Evolutionary conservation across 225 moss, liverwort and hornwort species (phyloP).

Genomic region (Pseudoscleropodium purum): DNA sequence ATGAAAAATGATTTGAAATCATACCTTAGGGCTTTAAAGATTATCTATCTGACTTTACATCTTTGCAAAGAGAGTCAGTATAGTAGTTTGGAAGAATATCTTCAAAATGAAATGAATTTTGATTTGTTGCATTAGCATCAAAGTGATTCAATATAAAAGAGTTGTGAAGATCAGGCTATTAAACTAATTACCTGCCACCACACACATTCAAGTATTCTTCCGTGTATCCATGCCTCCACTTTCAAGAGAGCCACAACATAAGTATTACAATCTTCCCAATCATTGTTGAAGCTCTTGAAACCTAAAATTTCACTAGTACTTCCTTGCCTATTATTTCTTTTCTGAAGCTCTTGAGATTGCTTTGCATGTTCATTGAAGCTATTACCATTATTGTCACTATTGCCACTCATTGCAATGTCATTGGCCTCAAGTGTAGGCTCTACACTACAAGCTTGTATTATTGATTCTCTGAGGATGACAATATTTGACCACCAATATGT

Average conservation of each 20-base stretch:
- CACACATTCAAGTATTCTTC: slow-evolving; percentile 77
- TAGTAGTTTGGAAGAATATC: accelerated
- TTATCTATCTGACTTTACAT: background rate
- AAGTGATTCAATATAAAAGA: accelerated
- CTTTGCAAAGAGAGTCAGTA: background rate
- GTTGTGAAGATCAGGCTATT: background rate
- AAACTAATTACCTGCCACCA: slow-evolving; percentile 81
- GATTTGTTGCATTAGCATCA: background rate
- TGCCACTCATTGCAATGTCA: background rate
- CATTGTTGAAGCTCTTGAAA: slow-evolving; percentile 31
- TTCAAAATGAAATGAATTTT: background rate
- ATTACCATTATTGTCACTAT: background rate
- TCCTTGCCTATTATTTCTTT: slow-evolving; percentile 18
- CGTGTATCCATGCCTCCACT: slow-evolving; percentile 83
- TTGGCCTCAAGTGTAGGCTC: background rate
- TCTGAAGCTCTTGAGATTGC: slow-evolving; percentile 13
- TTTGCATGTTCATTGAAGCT: slow-evolving; percentile 24
- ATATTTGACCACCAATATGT: slow-evolving; percentile 99
- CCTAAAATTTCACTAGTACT: slow-evolving; percentile 17
- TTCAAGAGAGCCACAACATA: slow-evolving; percentile 60
- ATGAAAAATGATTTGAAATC: too few relatives aligned
- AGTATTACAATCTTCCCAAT: slow-evolving; percentile 64
- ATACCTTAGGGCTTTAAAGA: too few relatives aligned
- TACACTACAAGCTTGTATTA: slow-evolving; percentile 60
- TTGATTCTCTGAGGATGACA: slow-evolving; percentile 51